phyloP scores from a whole-genome alignment of 2,329 filamentous ascomycete genomes.

The Immersiporthe knoxdaviesiana region DNA sequence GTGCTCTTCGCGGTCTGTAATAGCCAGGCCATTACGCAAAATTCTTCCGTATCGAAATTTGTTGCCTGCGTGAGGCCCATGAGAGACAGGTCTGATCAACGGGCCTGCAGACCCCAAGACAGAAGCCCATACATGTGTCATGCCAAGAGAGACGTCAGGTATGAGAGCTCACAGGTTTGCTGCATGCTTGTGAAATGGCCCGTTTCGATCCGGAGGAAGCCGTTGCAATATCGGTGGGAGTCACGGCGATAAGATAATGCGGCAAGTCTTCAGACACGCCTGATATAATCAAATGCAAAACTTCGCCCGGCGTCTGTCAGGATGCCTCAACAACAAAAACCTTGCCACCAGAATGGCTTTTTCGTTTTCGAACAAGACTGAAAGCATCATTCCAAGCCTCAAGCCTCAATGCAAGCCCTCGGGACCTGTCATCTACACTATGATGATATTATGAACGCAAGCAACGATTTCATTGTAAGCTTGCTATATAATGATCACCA shows the following conservation, averaged over 20 bases:
- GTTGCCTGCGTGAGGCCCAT: not conserved
- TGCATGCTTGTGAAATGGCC: not conserved
- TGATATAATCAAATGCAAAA: not conserved
- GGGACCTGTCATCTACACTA: not conserved
- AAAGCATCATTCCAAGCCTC: not conserved
- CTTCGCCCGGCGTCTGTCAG: not conserved
- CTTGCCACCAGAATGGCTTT: not conserved
- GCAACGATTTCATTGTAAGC: not conserved
- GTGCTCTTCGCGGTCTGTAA: not conserved
- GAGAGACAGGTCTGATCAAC: not conserved
- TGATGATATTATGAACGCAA: not conserved
- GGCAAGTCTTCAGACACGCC: not conserved
- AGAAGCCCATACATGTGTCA: not conserved
- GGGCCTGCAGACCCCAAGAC: not conserved
- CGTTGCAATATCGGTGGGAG: not conserved
- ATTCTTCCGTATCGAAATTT: not conserved
- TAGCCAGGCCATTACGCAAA: not conserved
- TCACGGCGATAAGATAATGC: not conserved
- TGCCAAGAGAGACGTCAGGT: not conserved
- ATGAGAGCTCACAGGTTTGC: not conserved
- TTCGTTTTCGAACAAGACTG: not conserved
- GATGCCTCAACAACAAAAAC: not conserved
- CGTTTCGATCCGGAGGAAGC: not conserved
- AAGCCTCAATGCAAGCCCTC: no score
- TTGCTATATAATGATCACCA: not conserved